Evolutionary conservation across 345 rosid species (phyloP).

Genomic region (Populus pruinosa): DNA sequence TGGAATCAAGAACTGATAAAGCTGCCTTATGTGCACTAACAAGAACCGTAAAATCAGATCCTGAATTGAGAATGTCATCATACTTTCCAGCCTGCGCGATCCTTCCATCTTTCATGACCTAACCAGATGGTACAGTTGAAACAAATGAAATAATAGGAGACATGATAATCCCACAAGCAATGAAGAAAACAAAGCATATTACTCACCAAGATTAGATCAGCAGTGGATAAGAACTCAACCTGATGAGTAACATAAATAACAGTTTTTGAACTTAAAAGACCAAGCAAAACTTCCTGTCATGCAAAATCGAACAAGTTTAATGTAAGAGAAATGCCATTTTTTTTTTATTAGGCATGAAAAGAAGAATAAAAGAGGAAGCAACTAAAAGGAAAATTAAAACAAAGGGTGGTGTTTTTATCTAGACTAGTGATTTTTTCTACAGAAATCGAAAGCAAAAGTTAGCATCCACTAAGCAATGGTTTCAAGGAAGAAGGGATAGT

Average conservation of each 20-base stretch:
- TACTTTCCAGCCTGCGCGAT: slow-evolving; percentile 76
- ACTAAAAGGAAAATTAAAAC: neutral
- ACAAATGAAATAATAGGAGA: neutral
- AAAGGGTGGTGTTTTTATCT: neutral
- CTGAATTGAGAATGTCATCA: slow-evolving; percentile 54
- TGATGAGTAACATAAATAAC: slow-evolving; percentile 68
- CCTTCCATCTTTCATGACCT: slow-evolving; percentile 84
- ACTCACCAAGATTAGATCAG: slow-evolving; percentile 64
- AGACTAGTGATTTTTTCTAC: neutral
- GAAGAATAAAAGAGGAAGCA: neutral
- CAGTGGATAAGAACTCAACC: slow-evolving; percentile 58
- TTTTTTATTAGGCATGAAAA: neutral
- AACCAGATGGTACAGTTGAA: slow-evolving; percentile 11
- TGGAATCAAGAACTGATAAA: slow-evolving; percentile 47
- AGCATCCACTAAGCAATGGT: neutral
- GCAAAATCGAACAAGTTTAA: neutral
- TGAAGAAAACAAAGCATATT: slow-evolving; percentile 3
- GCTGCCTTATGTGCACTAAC: slow-evolving; percentile 70
- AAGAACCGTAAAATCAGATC: slow-evolving; percentile 74
- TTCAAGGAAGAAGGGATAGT: neutral
- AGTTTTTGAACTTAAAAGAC: slow-evolving; percentile 46
- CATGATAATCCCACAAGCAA: neutral
- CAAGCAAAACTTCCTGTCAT: slow-evolving; percentile 54
- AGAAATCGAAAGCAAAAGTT: neutral
- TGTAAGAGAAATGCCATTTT: neutral